Base-by-base conservation (phyloP, 305 asterid species). In the Solanum hybrid region DNA sequence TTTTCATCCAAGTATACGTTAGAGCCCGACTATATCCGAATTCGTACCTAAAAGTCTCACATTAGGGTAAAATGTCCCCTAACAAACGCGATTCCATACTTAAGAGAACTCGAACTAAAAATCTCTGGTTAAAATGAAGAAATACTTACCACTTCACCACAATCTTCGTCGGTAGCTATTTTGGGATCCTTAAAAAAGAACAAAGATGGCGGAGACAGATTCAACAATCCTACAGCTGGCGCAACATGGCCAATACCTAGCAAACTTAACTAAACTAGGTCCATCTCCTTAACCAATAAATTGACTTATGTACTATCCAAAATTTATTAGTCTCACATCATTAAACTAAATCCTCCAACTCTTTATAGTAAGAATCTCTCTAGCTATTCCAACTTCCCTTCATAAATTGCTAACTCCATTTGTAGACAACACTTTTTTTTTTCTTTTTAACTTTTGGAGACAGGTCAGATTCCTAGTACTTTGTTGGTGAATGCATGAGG, bases 171-270 rank as follows among this genome's bases (percentile, higher is more conserved):
- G 24, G 24, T 79, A 79, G n/a, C 34, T 79, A 37, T 37, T 79
- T 81, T 91, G 86, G 86, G 87, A 85, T 88, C 85, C 91, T 89
- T 36, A 78, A 76, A 89, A 87, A 87, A 79, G 87, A 69, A 45
- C 89, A 87, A 91, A 90, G 90, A 89, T 89, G 84, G 91, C 87
- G 78, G 34, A 86, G 92, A 91, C 90, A 92, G 32, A 64, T 89
- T 86, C 77, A 92, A 89, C 88, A 66, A 90, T 92, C 86, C 84
- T 78, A 91, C 91, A 88, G 90, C 92, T 91, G 92, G 90, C 85
- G 42, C 37, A 34, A 78, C 87, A 78, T 85, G 75, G 88, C 71
- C 91, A 85, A 81, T 82, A 35, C 42, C 40, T 64, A 87, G 64
- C 26, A 26, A 78, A 36, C 36, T 7, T 82, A 87, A 36, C 40